Base-by-base conservation (phyloP, 441 rosid genomes). In the Gossypium gossypioides region DNA sequence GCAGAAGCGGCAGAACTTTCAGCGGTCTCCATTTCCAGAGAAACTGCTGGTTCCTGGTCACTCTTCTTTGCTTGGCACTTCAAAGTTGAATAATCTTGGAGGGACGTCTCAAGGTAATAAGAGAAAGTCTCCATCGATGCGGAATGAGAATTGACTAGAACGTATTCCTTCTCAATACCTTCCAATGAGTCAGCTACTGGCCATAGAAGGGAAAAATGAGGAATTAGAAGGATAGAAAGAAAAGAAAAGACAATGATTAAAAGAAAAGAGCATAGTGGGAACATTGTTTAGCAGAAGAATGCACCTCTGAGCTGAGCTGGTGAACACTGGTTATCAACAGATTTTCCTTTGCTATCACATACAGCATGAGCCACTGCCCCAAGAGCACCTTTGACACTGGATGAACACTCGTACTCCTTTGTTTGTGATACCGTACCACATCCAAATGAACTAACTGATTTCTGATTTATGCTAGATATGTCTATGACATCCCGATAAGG, bases 161-260 rank as follows among this genome's bases (percentile, higher is more conserved):
- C 97, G 75, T 91, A 91, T 51, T 85, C 96, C 72, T 82, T 86
- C 83, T 86, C 97, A 65, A 91, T 88, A 58, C 86, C 87, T 83
- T 85, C 92, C 76, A 82, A 72, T n/a, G 85, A 86, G 77, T 85
- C 92, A 78, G 86, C 66, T 74, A 80, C 90, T 85, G 77, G 54
- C 77, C 67, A 60, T 22, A 78, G 34, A 78, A 68, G 58, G 54
- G 46, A 63, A 76, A 40, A 73, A 69, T 75, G 51, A 78, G 54
- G 70, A 62, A 56, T 67, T 50, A 52, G 7, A 22, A 63, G 40
- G 29, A 19, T 75, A 15, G 4, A 60, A 60, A 66, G 40, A 15
- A 16, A 40, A 40, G 46, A 40, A 40, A 40, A 40, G 46, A 9
- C 46, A 40, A 10, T 9, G 3, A 40, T 9, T 40, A 40, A 40